Percentiles rank a stretch among this genome's conserved stretches.
phyloP scores from a whole-genome alignment of 306 rosid genomes.

The Alnus glutinosa region DNA sequence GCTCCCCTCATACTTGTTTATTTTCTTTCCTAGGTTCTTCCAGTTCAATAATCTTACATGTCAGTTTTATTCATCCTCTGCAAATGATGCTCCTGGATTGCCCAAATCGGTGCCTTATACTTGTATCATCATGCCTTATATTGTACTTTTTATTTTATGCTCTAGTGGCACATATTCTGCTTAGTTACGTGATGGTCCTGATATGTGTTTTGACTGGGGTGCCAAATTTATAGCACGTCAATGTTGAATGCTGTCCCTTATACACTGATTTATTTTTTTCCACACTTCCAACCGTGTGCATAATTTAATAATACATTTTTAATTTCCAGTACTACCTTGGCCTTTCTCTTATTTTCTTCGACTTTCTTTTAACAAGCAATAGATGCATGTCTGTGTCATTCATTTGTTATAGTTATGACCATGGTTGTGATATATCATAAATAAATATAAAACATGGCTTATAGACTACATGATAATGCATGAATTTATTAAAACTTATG shows the following conservation, averaged over 20 bases:
- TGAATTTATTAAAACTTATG: too few relatives aligned
- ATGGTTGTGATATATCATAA: neutral
- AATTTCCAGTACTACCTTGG: neutral
- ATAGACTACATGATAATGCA: neutral
- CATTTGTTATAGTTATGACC: neutral
- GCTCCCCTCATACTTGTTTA: too few relatives aligned
- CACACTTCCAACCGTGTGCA: neutral
- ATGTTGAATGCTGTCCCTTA: neutral
- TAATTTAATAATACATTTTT: neutral
- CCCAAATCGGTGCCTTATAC: neutral
- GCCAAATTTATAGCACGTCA: neutral
- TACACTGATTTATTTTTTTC: neutral
- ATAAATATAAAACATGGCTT: neutral
- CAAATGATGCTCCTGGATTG: neutral
- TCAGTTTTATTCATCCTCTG: neutral
- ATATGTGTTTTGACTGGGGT: neutral
- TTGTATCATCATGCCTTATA: neutral
- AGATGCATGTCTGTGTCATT: neutral
- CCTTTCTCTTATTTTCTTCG: neutral
- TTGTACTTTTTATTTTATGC: too few relatives aligned
- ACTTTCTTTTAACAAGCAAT: neutral
- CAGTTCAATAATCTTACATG: neutral
- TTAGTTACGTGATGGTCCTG: neutral
- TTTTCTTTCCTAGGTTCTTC: too few relatives aligned
- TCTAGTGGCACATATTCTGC: neutral